Base-by-base conservation (phyloP, 768 basidiomycete genomes). In the Cystobasidium ongulense region DNA sequence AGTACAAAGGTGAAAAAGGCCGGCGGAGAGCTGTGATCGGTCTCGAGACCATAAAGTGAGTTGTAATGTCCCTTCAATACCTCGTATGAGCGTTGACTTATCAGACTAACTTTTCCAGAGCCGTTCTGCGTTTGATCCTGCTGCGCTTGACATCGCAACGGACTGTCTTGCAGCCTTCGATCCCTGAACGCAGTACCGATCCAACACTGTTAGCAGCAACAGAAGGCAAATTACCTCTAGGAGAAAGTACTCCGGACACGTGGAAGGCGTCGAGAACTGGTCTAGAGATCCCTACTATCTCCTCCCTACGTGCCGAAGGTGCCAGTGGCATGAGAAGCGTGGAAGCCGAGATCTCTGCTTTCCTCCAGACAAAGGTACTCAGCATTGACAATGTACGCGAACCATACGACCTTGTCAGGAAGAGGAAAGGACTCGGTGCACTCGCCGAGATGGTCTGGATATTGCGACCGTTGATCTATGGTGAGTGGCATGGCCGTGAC, bases 11-110 rank as follows among this genome's bases (percentile, higher is more conserved):
- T 0, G 81, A 84, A 53, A 85, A 85, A 76, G 83, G 82, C 53
- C 85, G 87, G 75, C 95, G 92, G 91, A 85, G 89, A 75, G 85
- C 87, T 25, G 85, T 97, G 61, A 80, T 95, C 65, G 75, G 88
- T 35, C 82, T 97, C 39, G 95, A 99, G 81, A 80, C 84, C 50
- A 81, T 93, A 81, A 99, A 99, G 93, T 95, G 79, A 80, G 86
- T 83, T 21, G n/a, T 53, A 13, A 27, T 57, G 17, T 21, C 54
- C 36, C 8, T 1, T 4, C 36, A 36, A 66, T 31, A 17, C 29
- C 23, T 23, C 11, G 27, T 21, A 23, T 50, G 10, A 39, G 27
- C 27, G 29, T 17, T 46, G 27, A 13, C 52, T 61, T 38, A n/a
- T 36, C 52, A 65, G 52, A 25, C 64, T 36, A 41, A 53, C 23